Percentiles rank a stretch among this genome's conserved stretches.
phyloP scores from a whole-genome alignment of 352 stramenopile species.

The Achlya hypogyna region DNA sequence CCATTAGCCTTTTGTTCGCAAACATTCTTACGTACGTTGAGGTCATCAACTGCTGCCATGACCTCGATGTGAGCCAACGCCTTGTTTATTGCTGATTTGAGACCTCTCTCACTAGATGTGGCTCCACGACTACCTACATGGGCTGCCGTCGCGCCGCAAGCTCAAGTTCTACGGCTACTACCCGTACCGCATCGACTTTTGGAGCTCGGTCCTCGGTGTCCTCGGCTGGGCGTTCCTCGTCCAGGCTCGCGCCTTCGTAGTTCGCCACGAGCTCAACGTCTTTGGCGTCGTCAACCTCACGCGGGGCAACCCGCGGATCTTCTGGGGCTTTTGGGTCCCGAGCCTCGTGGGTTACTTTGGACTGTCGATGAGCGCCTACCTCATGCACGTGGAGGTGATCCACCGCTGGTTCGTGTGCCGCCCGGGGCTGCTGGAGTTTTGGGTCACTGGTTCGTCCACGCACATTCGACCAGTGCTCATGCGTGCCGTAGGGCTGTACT shows the following conservation, averaged over 20 bases:
- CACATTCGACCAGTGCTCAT: slow-evolving; percentile 5
- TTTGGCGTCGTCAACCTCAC: slow-evolving; percentile 71
- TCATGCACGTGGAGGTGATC: slow-evolving; percentile 73
- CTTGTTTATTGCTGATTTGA: not conserved
- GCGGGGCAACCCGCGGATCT: slow-evolving; percentile 46
- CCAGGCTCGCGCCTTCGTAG: slow-evolving; percentile 45
- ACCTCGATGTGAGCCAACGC: slow-evolving; percentile 42
- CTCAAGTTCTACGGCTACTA: slow-evolving; percentile 67
- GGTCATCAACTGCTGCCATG: slow-evolving; percentile 83
- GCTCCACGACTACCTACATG: slow-evolving; percentile 80
- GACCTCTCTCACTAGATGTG: slow-evolving; percentile 35
- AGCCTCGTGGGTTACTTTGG: slow-evolving; percentile 77
- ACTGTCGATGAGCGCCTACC: slow-evolving; percentile 59
- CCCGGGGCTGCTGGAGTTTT: slow-evolving; percentile 47
- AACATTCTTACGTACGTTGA: slow-evolving; percentile 73
- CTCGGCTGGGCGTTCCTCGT: slow-evolving; percentile 54
- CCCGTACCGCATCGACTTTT: slow-evolving; percentile 77
- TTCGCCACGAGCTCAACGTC: slow-evolving; percentile 36
- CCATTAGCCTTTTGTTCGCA: slow-evolving; percentile 42
- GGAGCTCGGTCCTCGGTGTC: slow-evolving; percentile 52
- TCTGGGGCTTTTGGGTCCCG: slow-evolving; percentile 71
- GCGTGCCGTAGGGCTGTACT: slow-evolving; percentile 34
- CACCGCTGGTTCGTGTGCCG: slow-evolving; percentile 76
- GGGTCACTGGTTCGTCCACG: slow-evolving; percentile 28
- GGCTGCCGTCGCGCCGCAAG: slow-evolving; percentile 52